Evolutionary conservation across 345 rosid species (phyloP), one percentile per base, ranked within the genome.

Genomic region (Bruguiera gymnorhiza): DNA sequence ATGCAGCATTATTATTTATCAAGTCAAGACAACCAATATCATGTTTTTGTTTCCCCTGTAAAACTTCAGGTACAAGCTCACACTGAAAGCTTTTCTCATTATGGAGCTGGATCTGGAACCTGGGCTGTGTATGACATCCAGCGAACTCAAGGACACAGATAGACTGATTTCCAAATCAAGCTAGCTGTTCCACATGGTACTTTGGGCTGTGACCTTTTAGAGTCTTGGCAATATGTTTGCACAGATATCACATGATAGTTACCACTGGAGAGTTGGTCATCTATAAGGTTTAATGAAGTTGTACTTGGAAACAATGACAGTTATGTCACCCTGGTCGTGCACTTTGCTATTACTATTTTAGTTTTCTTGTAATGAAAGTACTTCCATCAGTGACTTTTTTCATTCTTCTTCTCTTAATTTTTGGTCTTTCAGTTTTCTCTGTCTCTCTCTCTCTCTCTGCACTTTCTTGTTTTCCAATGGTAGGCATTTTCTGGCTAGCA

Each of bases 111-210:
- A 69, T 80, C 92, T 76, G 83, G 79, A 62, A 75, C 92, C 70
- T 84, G 90, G 86, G 90, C 83, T 80, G 87, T 83, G 70, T 88
- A 86, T 74, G 92, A 89, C 75, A 76, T 78, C 75, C 91, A 84
- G 66, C 85, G 86, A 70, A 78, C 86, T 73, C 96, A 84, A 80
- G 91, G 97, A 46, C 97, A 84, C 79, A 67, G 84, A 81, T 91
- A 89, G 85, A 82, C 62, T 66, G 69, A 60, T 70, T 64, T 61
- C 56, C 67, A 39, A 59, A 63, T 55, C 74, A 65, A 63, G 70
- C 63, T 71, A 72, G 76, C 77, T 73, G 57, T 63, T 53, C 77
- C 73, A 59, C 64, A 72, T 53, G 81, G 85, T 79, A 77, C 69
- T 78, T 75, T 65, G 69, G 80, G 77, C 82, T 81, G 79, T 81